Conservation (phyloP, 2,329 filamentous ascomycete genomes). For the Dothistroma septosporum region DNA sequence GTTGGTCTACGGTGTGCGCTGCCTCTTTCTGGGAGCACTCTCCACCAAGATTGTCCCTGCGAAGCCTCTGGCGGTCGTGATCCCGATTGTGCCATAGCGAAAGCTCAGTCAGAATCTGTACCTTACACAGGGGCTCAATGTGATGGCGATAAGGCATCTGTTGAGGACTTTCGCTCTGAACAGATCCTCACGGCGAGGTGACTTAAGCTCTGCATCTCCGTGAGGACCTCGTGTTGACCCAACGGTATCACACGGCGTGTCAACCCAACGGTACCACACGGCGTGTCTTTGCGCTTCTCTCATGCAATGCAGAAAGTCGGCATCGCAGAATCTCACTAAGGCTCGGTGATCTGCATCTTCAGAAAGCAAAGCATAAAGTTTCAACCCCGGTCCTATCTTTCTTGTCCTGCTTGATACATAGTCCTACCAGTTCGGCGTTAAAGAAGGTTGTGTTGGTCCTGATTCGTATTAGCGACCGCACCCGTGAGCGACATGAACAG, state of each 20-base stretch:
- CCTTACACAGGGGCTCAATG: no score
- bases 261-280: background rate
- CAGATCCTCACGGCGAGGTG: background rate
- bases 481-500: background rate
- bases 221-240: background rate
- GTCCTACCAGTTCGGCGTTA: slow-evolving; percentile 1
- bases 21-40: background rate
- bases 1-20: background rate
- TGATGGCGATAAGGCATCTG: background rate
- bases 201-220: background rate
- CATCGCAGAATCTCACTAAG: no score
- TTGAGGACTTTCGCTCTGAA: background rate
- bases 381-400: background rate
- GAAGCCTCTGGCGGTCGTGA: no score
- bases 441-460: slow-evolving; percentile 5
- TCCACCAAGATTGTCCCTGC: background rate
- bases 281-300: no score
- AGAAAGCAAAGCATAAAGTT: slow-evolving; percentile 2
- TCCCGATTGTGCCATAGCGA: no score
- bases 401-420: background rate
- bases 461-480: background rate
- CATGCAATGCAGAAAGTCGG: no score
- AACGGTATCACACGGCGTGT: no score
- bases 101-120: background rate
- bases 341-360: background rate